Percentiles rank a stretch among this genome's conserved stretches.
These are phyloP conservation scores for Sungouiella thailandica DNA, from an alignment of 805 yeast species.

Conservation along the genomic window DNA sequence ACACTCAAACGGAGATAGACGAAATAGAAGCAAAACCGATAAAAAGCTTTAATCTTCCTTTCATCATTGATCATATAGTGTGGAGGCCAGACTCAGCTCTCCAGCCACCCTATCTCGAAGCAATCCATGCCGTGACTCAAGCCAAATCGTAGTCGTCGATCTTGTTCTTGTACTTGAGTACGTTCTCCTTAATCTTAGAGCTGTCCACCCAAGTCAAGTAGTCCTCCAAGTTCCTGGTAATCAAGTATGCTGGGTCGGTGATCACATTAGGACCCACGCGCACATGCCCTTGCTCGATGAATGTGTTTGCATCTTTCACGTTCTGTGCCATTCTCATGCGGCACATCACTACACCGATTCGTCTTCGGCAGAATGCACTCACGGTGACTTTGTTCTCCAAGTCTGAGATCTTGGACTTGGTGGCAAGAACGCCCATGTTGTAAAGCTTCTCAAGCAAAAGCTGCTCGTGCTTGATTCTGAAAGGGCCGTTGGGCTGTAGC, in stretches of 20 bases:
- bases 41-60: no score
- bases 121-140: slow-evolving; percentile 14
- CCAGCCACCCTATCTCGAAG: no score
- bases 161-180: slow-evolving; percentile 79
- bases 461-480: slow-evolving; percentile 84
- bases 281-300: slow-evolving; percentile 95
- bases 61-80: no score
- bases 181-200: slow-evolving; percentile 86
- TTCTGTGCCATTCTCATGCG: slow-evolving; percentile 91
- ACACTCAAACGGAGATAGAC: no score
- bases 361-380: slow-evolving; percentile 84
- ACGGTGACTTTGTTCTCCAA: slow-evolving; percentile 90
- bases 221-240: slow-evolving; percentile 92
- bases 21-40: no score
- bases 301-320: slow-evolving; percentile 81
- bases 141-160: slow-evolving; percentile 57
- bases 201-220: slow-evolving; percentile 97
- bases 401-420: slow-evolving; percentile 87
- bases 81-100: no score
- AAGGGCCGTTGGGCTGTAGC: slow-evolving; percentile 82
- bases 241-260: slow-evolving; percentile 92
- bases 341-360: slow-evolving; percentile 93
- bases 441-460: slow-evolving; percentile 81
- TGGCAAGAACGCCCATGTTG: slow-evolving; percentile 80
- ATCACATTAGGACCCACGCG: slow-evolving; percentile 95